These are phyloP conservation scores for Aspergillus brunneoviolaceus DNA, from an alignment of 2,329 filamentous ascomycete species.

Conservation along the genomic window DNA sequence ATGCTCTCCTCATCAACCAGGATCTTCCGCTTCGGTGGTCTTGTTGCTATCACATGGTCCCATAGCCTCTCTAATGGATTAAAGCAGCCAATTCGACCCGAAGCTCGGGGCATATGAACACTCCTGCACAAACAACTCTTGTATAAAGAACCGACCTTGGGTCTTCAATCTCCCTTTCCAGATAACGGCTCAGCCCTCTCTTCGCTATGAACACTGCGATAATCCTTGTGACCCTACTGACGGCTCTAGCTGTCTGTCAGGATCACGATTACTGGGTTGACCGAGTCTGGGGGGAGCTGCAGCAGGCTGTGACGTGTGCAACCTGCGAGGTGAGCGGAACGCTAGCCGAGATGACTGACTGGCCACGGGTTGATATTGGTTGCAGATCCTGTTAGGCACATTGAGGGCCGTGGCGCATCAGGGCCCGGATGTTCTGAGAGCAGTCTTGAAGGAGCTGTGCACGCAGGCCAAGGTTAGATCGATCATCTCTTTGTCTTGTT, in stretches of 20 bases:
- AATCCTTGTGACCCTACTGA: background rate
- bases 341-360: background rate
- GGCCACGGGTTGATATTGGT: background rate
- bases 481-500: background rate
- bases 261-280: background rate
- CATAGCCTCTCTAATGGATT: too few relatives aligned
- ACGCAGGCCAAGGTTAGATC: slow-evolving; percentile 35
- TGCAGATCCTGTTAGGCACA: background rate
- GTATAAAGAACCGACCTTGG: too few relatives aligned
- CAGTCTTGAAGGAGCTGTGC: slow-evolving; percentile 39
- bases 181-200: too few relatives aligned
- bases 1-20: too few relatives aligned
- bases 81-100: too few relatives aligned
- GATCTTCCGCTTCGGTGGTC: too few relatives aligned
- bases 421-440: background rate
- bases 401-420: background rate
- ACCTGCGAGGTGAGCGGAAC: background rate
- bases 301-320: background rate
- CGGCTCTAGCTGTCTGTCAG: background rate
- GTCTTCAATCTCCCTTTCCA: too few relatives aligned
- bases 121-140: too few relatives aligned
- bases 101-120: too few relatives aligned
- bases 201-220: too few relatives aligned
- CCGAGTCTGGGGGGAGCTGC: background rate
- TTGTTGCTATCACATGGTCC: too few relatives aligned